Conservation (phyloP, 805 yeast species). For the Yarrowia alimentaria region DNA sequence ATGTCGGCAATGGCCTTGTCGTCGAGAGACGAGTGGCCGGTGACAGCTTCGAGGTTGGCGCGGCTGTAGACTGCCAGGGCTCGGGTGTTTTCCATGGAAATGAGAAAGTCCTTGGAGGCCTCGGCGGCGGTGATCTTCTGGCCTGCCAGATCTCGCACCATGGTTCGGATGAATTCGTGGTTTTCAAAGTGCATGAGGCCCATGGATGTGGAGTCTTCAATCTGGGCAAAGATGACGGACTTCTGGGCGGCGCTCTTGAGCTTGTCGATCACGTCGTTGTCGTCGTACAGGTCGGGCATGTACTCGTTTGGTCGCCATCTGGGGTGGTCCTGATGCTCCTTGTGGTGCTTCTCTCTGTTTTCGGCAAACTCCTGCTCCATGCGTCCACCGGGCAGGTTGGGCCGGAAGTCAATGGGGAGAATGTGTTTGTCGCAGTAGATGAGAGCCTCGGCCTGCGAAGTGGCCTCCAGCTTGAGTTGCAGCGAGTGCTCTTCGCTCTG, state of each 20-base stretch:
- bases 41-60: conserved; percentile 5
- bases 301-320: conserved; percentile 21
- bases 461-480: conserved; percentile 12
- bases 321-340: neutral
- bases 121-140: neutral
- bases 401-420: conserved; percentile 23
- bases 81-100: conserved; percentile 5
- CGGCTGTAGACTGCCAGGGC: conserved; percentile 12
- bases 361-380: conserved; percentile 19
- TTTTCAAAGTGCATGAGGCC: conserved; percentile 19
- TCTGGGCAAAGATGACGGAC: neutral
- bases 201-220: neutral
- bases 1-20: conserved; percentile 5
- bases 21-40: conserved; percentile 1
- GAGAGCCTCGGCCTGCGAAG: neutral
- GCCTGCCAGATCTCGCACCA: neutral
- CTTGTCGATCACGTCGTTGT: conserved; percentile 8
- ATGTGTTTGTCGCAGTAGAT: conserved; percentile 6
- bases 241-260: neutral
- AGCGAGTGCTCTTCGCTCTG: neutral
- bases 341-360: neutral
- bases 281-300: conserved; percentile 7
- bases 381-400: conserved; percentile 17
- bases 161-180: neutral
- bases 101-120: neutral